Evolutionary conservation across 2,329 filamentous ascomycete species (phyloP).

Genomic region (Cytospora mali): DNA sequence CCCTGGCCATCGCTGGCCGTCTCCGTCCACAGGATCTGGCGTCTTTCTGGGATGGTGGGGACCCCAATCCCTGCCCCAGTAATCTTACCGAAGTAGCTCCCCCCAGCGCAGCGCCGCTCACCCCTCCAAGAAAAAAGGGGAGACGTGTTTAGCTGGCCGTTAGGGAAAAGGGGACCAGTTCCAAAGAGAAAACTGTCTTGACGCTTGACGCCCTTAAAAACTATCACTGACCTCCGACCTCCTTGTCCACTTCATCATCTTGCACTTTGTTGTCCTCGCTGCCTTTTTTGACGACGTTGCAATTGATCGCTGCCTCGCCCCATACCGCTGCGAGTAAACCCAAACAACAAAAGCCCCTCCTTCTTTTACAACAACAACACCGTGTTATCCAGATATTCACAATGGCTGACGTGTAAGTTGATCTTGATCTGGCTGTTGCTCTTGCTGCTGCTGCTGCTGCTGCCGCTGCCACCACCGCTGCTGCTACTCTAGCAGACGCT

Average conservation of each 20-base stretch:
- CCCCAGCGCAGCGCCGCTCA: conserved; percentile 12
- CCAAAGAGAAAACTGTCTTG: conserved; percentile 22
- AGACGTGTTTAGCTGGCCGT: conserved; percentile 23
- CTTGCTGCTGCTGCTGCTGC: neutral
- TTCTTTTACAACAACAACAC: conserved; percentile 13
- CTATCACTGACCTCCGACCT: conserved; percentile 16
- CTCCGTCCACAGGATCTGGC: conserved; percentile 18
- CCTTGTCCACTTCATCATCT: conserved; percentile 4
- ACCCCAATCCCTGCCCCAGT: conserved; percentile 24
- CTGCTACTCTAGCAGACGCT: neutral
- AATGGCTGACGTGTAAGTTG: conserved; percentile 37
- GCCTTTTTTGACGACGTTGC: conserved; percentile 11
- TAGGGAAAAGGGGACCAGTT: conserved; percentile 16
- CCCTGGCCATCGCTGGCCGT: neutral
- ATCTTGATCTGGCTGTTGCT: conserved; percentile 1
- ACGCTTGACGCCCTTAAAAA: conserved; percentile 14
- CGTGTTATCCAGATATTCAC: conserved; percentile 25
- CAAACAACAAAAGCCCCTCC: conserved; percentile 13
- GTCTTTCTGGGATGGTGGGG: conserved; percentile 19
- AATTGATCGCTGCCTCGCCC: neutral
- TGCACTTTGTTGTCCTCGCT: conserved; percentile 16
- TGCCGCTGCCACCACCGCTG: conserved; percentile 1
- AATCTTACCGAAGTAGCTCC: conserved; percentile 23
- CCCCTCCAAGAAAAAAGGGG: conserved; percentile 22
- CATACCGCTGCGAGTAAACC: conserved; percentile 16